Evolutionary conservation across 2,329 filamentous ascomycete species (phyloP), one percentile per base, ranked within the genome.

Genomic region (Trichoderma guizhouense): DNA sequence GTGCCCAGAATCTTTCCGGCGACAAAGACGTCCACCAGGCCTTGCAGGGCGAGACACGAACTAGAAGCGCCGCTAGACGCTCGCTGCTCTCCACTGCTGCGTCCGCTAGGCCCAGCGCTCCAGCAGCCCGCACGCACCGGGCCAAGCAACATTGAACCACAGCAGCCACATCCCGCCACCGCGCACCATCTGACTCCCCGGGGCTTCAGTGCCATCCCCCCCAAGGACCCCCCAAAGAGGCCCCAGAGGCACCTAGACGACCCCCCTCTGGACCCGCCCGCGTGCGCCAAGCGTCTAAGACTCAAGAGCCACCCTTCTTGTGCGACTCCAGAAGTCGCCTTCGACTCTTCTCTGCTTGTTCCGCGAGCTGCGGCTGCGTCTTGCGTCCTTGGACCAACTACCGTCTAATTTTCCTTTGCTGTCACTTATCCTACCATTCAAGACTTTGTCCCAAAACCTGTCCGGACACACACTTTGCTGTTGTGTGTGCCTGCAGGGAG

Each of bases 141-240:
- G 53, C 70, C 70, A 69, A 72, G 70, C 64, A 53, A 36, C n/a
- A n/a, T n/a, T n/a, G n/a, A n/a, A n/a, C 34, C 61, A 60, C 63
- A 62, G 70, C 34, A 72, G 71, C 71, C 71, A 72, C 71, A 72
- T 71, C 62, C 69, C 71, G 71, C 71, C 71, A 72, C 71, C 65
- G 39, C 39, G 71, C 71, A 51, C 55, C 65, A 69, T 72, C 66
- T 69, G 66, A 53, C 47, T 51, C 12, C 18, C 62, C 26, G 53
- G 69, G 58, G 24, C 71, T 63, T 62, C 71, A 60, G 34, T 30
- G 32, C 15, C 36, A 21, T 30, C 7, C 61, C 61, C 36, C 36
- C 55, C 55, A 36, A 32, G 30, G 11, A 8, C n/a, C 30, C 69
- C 51, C 36, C 34, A 51, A 53, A 55, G 18, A 55, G 36, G 47